These are phyloP conservation scores for Leccinum variicolor DNA, from an alignment of 768 basidiomycete genomes.

Conservation along the genomic window DNA sequence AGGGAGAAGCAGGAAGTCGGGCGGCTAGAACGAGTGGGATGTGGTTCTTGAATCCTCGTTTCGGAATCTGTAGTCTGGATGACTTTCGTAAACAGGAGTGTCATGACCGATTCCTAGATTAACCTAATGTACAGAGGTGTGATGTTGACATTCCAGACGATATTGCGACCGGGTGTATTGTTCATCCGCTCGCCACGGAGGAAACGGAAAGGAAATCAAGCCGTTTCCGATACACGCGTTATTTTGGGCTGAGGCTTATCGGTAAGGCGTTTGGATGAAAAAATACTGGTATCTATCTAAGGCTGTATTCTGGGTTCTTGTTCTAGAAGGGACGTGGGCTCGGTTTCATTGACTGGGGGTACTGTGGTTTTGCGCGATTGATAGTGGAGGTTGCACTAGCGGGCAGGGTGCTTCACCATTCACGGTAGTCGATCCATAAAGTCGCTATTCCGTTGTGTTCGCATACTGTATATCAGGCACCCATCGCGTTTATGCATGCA, in stretches of 20 bases:
- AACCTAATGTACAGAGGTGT: not conserved
- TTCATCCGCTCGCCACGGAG: conserved; percentile 7
- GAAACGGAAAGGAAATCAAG: not conserved
- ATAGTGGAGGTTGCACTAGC: not conserved
- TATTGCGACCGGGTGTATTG: not conserved
- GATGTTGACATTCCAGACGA: not conserved
- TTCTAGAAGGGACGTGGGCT: not conserved
- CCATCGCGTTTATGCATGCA: not conserved
- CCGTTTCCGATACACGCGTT: not conserved
- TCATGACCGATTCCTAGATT: not conserved
- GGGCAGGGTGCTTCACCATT: not conserved
- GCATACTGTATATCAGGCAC: not conserved
- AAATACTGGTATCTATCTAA: not conserved
- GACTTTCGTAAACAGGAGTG: not conserved
- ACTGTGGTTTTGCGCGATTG: not conserved
- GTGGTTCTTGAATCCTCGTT: not conserved
- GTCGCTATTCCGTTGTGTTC: not conserved
- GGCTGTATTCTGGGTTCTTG: not conserved
- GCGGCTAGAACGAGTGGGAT: not conserved
- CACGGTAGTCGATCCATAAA: not conserved
- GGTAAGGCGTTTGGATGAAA: not conserved
- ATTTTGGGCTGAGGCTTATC: conserved; percentile 8
- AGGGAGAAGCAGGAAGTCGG: not conserved
- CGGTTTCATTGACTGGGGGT: not conserved
- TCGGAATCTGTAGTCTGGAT: not conserved